phyloP scores from a whole-genome alignment of 176 grass and related monocot species.

The Eragrostis curvula region DNA sequence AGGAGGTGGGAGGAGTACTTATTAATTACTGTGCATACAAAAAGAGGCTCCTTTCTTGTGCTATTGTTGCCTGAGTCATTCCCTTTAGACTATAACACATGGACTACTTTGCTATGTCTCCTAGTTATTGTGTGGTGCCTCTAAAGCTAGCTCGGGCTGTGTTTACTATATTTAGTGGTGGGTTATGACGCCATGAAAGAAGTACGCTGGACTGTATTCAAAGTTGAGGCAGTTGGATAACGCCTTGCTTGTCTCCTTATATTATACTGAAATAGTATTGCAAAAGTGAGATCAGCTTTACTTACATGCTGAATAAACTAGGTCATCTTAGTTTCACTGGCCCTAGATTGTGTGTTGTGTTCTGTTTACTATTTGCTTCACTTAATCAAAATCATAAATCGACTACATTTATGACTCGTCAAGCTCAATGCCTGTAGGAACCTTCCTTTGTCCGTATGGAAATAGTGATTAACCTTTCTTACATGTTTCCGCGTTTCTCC shows the following conservation, averaged over 20 bases:
- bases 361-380: slow-evolving; percentile 23
- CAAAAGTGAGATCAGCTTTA: slow-evolving; percentile 29
- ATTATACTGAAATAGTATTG: not conserved
- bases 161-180: slow-evolving; percentile 43
- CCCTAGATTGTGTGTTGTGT: not conserved
- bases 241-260: slow-evolving; percentile 42
- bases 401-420: not conserved
- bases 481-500: not conserved
- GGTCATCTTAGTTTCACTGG: slow-evolving; percentile 9
- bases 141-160: slow-evolving; percentile 31
- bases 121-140: slow-evolving; percentile 36
- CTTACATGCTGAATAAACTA: slow-evolving; percentile 20
- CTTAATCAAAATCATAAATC: not conserved
- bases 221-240: slow-evolving; percentile 47
- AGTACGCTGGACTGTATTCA: slow-evolving; percentile 36
- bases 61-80: slow-evolving; percentile 54
- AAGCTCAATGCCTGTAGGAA: not conserved
- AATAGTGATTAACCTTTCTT: slow-evolving; percentile 36
- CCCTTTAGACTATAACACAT: slow-evolving; percentile 31
- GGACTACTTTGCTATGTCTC: slow-evolving; percentile 8
- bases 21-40: slow-evolving; percentile 23
- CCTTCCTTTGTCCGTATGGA: not conserved
- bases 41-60: slow-evolving; percentile 32
- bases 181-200: slow-evolving; percentile 37
- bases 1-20: slow-evolving; percentile 12